phyloP scores from a whole-genome alignment of 345 rosid genomes.

The Balakata baccata region DNA sequence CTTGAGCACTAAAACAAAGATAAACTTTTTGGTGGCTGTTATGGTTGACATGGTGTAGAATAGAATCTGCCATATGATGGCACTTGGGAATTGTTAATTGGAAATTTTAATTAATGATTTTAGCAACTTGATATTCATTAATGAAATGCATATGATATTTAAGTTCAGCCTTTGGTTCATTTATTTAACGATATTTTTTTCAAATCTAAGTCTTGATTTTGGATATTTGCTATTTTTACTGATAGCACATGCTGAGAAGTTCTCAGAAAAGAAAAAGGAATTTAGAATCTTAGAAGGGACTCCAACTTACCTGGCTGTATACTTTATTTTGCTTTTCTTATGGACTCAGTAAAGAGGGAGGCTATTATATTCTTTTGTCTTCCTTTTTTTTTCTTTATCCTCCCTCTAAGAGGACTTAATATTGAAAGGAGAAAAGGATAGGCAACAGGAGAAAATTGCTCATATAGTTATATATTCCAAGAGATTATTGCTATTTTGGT shows the following conservation, averaged over 20 bases:
- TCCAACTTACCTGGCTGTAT: neutral
- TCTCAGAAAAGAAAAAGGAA: conserved; percentile 15
- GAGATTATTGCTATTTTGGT: neutral
- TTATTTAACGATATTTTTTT: neutral
- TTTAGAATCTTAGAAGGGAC: conserved; percentile 23
- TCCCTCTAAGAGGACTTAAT: neutral
- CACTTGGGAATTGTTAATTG: conserved; percentile 12
- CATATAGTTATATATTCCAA: neutral
- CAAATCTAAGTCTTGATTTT: neutral
- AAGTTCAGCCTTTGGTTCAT: neutral
- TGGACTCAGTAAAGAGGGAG: neutral
- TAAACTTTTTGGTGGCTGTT: neutral
- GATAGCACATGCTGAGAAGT: conserved; percentile 19
- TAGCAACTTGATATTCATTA: conserved; percentile 4
- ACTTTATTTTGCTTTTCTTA: conserved; percentile 7
- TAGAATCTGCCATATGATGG: conserved; percentile 11
- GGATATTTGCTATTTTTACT: neutral
- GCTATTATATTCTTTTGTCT: conserved; percentile 1
- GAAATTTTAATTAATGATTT: conserved; percentile 15
- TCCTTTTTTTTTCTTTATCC: neutral
- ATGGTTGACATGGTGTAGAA: conserved; percentile 5
- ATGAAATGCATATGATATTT: conserved; percentile 3
- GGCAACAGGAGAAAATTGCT: neutral
- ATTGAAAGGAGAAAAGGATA: neutral
- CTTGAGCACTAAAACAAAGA: no score